Evolutionary conservation across 306 rosid genomes (phyloP).

Genomic region (Alnus rubra): DNA sequence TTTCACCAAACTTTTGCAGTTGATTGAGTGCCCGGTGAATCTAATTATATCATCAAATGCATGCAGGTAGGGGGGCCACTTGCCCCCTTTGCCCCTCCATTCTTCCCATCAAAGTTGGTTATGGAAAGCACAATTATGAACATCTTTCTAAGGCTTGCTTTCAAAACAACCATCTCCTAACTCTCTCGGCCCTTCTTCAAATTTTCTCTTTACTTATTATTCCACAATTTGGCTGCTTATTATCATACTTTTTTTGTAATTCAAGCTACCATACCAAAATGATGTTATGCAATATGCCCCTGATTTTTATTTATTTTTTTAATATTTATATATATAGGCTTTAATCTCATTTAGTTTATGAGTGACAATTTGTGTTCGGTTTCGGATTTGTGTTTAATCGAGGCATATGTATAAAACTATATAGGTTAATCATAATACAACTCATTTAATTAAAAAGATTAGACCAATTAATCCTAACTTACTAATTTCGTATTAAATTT

Average conservation of each 20-base stretch:
- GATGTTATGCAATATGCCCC: not conserved
- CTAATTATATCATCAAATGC: not conserved
- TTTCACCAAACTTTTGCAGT: not conserved
- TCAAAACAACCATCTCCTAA: not conserved
- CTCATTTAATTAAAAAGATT: too few relatives aligned
- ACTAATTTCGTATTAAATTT: too few relatives aligned
- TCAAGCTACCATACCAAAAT: conserved; percentile 2
- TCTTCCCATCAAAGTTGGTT: not conserved
- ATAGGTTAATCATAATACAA: too few relatives aligned
- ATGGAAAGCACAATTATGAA: conserved; percentile 11
- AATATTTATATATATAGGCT: too few relatives aligned
- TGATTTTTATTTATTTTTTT: too few relatives aligned
- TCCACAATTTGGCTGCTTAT: not conserved
- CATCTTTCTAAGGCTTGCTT: not conserved
- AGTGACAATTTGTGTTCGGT: too few relatives aligned
- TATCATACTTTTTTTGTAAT: conserved; percentile 1
- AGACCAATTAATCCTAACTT: too few relatives aligned
- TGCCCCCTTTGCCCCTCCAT: conserved; percentile 4
- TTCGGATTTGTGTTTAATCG: too few relatives aligned
- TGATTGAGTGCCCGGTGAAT: conserved; percentile 20
- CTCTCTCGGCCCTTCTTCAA: not conserved
- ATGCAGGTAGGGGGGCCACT: conserved; percentile 19
- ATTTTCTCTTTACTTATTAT: not conserved
- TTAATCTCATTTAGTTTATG: too few relatives aligned
- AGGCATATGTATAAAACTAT: too few relatives aligned